Percentiles rank a stretch among this genome's conserved stretches.
phyloP scores from a whole-genome alignment of 139 green algal species.

The Gonium pectorale region DNA sequence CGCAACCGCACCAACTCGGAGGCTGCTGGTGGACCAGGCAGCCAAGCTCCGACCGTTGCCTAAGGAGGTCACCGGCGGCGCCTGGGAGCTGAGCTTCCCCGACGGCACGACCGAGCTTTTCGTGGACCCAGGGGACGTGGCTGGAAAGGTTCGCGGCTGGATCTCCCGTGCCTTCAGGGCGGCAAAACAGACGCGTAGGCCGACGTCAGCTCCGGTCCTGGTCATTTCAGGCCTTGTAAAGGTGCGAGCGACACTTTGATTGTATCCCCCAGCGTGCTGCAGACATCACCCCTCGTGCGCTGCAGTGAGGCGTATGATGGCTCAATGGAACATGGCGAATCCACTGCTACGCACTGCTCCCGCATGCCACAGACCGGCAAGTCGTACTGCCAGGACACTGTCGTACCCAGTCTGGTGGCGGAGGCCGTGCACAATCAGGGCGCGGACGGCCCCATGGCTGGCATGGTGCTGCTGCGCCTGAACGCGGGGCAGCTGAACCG shows the following conservation, averaged over 20 bases:
- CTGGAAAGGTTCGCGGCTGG: not conserved
- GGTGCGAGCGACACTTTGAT: not conserved
- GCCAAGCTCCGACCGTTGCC: not conserved
- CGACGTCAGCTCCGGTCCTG: not conserved
- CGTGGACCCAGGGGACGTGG: conserved; percentile 5
- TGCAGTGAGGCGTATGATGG: too few species aligned
- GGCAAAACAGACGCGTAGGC: not conserved
- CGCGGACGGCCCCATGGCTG: not conserved
- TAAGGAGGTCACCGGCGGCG: not conserved
- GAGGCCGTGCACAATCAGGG: conserved; percentile 8
- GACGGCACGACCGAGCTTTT: not conserved
- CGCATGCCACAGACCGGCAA: conserved; percentile 20
- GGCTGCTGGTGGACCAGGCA: not conserved
- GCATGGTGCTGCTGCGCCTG: conserved; percentile 20
- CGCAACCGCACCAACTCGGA: not conserved
- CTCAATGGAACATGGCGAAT: too few species aligned
- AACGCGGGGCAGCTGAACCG: not conserved
- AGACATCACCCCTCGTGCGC: too few species aligned
- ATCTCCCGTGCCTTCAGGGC: not conserved
- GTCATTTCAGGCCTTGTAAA: conserved; percentile 24
- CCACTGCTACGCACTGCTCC: too few species aligned
- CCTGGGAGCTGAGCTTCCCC: not conserved
- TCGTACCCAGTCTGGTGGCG: conserved; percentile 20
- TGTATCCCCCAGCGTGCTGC: too few species aligned
- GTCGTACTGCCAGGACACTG: conserved; percentile 21